A percentile compares a stretch with the other conserved stretches of the same genome.
phyloP scores from a whole-genome alignment of 305 asterid species.

The Fraxinus platypoda region DNA sequence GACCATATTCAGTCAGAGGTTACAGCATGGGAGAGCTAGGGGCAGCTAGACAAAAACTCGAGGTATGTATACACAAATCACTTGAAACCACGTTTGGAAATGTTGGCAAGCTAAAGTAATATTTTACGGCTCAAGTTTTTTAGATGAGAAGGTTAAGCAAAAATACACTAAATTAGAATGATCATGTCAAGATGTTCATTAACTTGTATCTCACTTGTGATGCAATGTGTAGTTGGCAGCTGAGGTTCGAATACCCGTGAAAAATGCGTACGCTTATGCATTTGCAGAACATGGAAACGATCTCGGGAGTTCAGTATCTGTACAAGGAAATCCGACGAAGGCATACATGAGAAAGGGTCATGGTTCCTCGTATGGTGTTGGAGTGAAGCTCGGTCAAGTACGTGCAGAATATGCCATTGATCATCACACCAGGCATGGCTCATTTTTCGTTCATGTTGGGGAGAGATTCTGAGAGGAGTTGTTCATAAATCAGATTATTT shows the following conservation, averaged over 20 bases:
- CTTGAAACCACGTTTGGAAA: neutral
- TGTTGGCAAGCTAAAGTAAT: neutral
- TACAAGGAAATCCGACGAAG: slow-evolving; percentile 93
- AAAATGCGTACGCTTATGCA: slow-evolving; percentile 74
- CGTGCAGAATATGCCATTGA: slow-evolving; percentile 96
- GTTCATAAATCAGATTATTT: neutral
- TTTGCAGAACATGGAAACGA: slow-evolving; percentile 97
- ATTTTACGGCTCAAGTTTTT: neutral
- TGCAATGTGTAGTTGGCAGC: slow-evolving; percentile 62
- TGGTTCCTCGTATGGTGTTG: slow-evolving; percentile 91
- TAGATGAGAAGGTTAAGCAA: neutral
- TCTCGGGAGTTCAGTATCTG: slow-evolving; percentile 84
- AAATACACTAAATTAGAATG: neutral
- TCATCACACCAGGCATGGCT: slow-evolving; percentile 75
- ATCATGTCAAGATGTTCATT: neutral
- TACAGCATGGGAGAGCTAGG: slow-evolving; percentile 98
- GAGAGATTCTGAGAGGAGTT: slow-evolving; percentile 53
- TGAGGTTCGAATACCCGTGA: slow-evolving; percentile 79
- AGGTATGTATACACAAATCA: slow-evolving; percentile 45
- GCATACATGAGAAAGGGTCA: slow-evolving; percentile 86
- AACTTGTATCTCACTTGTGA: slow-evolving; percentile 7
- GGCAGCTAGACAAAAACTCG: slow-evolving; percentile 84
- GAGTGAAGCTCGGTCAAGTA: slow-evolving; percentile 83
- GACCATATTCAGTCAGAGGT: slow-evolving; percentile 94
- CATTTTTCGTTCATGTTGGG: slow-evolving; percentile 65